Evolutionary conservation across 352 stramenopile species (phyloP).

Genomic region (Pythium apleroticum): DNA sequence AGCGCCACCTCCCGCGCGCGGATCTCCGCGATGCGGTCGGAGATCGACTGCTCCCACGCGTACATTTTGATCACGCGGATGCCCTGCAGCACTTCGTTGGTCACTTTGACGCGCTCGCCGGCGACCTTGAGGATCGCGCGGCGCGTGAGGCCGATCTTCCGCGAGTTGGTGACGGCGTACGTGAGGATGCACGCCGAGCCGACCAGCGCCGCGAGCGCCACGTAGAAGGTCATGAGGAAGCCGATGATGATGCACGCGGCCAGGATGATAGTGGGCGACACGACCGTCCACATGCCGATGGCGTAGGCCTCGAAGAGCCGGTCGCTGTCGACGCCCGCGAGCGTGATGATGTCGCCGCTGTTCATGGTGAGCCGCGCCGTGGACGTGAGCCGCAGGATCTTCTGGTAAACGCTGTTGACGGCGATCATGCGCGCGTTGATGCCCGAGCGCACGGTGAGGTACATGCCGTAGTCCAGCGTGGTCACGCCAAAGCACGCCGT

Average conservation of each 20-base stretch:
- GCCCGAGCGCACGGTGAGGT: constrained; percentile 40
- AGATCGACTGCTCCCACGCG: constrained; percentile 66
- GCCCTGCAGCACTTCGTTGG: constrained; percentile 92
- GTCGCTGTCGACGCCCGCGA: constrained; percentile 53
- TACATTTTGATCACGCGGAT: constrained; percentile 92
- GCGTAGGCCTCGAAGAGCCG: constrained; percentile 51
- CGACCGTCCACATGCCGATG: constrained; percentile 37
- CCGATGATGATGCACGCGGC: constrained; percentile 26
- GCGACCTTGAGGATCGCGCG: constrained; percentile 44
- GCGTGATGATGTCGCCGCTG: constrained; percentile 62
- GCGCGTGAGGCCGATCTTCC: constrained; percentile 32
- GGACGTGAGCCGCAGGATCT: constrained; percentile 46
- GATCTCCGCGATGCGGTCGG: constrained; percentile 36
- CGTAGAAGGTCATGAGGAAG: constrained; percentile 11
- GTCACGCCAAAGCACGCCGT: constrained; percentile 29
- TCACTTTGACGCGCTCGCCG: constrained; percentile 88
- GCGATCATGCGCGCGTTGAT: constrained; percentile 46
- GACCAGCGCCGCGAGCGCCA: constrained; percentile 29
- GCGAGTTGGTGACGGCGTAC: constrained; percentile 33
- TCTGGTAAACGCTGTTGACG: constrained; percentile 54
- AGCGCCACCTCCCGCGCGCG: constrained; percentile 40
- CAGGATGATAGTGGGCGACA: constrained; percentile 25
- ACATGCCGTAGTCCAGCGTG: constrained; percentile 50
- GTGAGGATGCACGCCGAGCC: constrained; percentile 28
- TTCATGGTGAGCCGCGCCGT: constrained; percentile 40